Evolutionary conservation across 345 rosid genomes (phyloP), one percentile per base, ranked within the genome.

Genomic region (Pistacia integerrima): DNA sequence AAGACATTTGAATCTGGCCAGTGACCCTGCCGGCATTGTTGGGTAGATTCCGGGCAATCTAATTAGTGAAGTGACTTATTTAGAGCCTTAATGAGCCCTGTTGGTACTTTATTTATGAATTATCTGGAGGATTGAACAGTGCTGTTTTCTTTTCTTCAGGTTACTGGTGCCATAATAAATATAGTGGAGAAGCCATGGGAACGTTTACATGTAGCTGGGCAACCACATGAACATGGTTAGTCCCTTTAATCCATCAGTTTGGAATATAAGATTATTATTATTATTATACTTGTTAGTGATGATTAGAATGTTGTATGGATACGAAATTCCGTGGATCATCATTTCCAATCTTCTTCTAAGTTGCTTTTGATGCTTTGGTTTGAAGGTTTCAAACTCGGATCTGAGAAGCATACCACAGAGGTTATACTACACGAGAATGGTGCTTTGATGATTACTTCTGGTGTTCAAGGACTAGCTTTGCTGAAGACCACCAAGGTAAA

Each of bases 111-210:
- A 1, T 30, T 30, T 30, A 30, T 30, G 33, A 30, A 30, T 30
- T 30, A 30, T 30, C 1, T 30, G 33, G 33, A 30, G 33, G 33
- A 30, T 30, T 30, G 33, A 30, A 30, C 33, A 30, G 2, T 30
- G 33, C 33, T 30, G 33, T 30, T 30, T 30, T 66, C 28, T n/a
- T 18, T 58, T 70, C 71, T 67, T 49, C 57, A 96, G 99, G 99
- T 96, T 60, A 87, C 76, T 74, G 79, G 93, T 71, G 93, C 94
- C 57, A 81, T 89, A 14, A 87, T 93, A 33, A 92, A 69, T 67
- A 82, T 96, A 76, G 91, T 84, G 81, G 99, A 96, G 86, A 93
- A 93, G 85, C 98, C 97, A 0, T 96, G 99, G 99, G 97, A 93
- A 76, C 97, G 98, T 5, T 90, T 90, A 10, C 33, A 8, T 35